Conservation (phyloP, 495 filamentous ascomycete species). For the Bryoglossum gracile region DNA sequence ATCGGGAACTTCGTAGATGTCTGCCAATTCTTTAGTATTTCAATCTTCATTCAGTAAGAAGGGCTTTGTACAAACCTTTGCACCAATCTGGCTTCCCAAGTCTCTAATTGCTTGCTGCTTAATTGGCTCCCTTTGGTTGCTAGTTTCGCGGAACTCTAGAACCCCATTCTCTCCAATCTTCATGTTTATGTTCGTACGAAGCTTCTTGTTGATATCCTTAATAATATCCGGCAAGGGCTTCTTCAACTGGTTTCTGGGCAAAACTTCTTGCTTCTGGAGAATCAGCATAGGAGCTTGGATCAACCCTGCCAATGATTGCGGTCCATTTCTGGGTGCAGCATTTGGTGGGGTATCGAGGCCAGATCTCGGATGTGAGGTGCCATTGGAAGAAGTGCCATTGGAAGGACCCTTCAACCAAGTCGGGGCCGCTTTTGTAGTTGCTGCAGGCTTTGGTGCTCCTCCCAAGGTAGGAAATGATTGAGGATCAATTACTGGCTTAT, state of each 20-base stretch:
- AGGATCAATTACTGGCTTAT: constrained; percentile 57
- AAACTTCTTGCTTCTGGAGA: constrained; percentile 63
- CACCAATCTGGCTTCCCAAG: constrained; percentile 73
- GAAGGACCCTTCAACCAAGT: constrained; percentile 56
- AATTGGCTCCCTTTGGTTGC: constrained; percentile 61
- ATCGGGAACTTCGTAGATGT: constrained; percentile 69
- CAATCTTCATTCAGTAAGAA: background rate
- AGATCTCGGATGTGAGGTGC: constrained; percentile 47
- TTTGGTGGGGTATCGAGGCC: constrained; percentile 28
- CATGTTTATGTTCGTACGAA: constrained; percentile 77
- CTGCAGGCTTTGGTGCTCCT: constrained; percentile 55
- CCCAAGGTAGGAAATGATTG: constrained; percentile 87
- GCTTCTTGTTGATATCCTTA: constrained; percentile 78
- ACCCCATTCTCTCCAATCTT: constrained; percentile 56
- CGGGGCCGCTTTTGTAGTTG: constrained; percentile 45
- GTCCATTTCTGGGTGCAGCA: constrained; percentile 32
- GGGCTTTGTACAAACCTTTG: constrained; percentile 55
- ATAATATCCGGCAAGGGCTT: constrained; percentile 73
- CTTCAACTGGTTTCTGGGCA: constrained; percentile 68
- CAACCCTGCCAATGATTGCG: constrained; percentile 30
- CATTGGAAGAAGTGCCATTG: constrained; percentile 54
- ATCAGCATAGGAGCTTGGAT: constrained; percentile 24
- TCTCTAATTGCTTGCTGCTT: constrained; percentile 73
- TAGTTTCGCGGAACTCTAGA: constrained; percentile 72
- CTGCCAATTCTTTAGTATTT: constrained; percentile 33